Evolutionary conservation across 2,329 filamentous ascomycete species (phyloP).

Genomic region (Aureobasidium subglaciale): DNA sequence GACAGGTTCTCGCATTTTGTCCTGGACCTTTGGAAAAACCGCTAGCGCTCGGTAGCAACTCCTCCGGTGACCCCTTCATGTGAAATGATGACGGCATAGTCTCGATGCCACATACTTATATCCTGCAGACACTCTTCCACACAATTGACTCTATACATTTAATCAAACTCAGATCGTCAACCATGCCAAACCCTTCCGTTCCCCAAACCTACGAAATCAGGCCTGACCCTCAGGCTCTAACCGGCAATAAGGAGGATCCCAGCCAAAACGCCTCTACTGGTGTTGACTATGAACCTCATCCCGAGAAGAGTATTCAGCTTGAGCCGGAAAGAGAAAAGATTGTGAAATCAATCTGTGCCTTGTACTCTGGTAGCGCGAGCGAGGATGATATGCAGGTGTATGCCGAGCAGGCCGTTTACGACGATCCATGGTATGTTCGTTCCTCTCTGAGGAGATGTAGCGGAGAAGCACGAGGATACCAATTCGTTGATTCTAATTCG

Average conservation of each 20-base stretch:
- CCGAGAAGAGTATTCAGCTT: slow-evolving; percentile 30
- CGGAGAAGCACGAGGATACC: no score
- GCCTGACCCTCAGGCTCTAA: slow-evolving; percentile 26
- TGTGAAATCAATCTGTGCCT: slow-evolving; percentile 35
- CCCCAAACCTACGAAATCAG: slow-evolving; percentile 17
- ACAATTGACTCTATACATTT: not conserved
- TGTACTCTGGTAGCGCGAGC: slow-evolving; percentile 42
- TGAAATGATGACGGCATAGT: slow-evolving; percentile 1
- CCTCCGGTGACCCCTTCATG: slow-evolving; percentile 1
- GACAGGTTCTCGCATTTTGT: no score
- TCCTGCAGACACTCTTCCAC: not conserved
- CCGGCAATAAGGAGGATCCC: slow-evolving; percentile 22
- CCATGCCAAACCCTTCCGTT: slow-evolving; percentile 12
- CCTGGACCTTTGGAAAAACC: no score
- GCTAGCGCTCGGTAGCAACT: not conserved
- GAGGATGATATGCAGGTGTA: slow-evolving; percentile 46
- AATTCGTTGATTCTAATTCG: no score
- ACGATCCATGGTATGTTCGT: slow-evolving; percentile 37
- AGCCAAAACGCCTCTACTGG: slow-evolving; percentile 23
- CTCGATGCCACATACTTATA: not conserved
- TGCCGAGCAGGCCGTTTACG: slow-evolving; percentile 40
- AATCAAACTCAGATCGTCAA: not conserved
- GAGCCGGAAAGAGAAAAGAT: slow-evolving; percentile 34
- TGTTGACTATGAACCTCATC: slow-evolving; percentile 39
- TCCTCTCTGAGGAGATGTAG: no score